These are phyloP conservation scores for Tricholoma hemisulphureum DNA, from an alignment of 768 basidiomycete genomes.

Conservation along the genomic window DNA sequence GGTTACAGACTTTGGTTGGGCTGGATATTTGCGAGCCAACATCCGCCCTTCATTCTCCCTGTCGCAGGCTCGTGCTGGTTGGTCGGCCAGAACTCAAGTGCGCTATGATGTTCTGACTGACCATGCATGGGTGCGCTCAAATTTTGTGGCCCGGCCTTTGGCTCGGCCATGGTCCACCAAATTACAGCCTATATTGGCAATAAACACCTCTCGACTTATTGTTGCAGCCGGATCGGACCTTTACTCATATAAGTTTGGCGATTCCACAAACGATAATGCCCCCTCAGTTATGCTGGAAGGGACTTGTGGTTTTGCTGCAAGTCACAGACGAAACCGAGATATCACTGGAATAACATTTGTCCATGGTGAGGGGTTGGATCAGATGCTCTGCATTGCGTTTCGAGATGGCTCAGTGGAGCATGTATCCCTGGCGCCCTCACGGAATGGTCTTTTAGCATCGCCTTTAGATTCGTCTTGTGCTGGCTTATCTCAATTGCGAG, in stretches of 20 bases:
- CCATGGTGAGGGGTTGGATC: slow-evolving; percentile 42
- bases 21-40: slow-evolving; percentile 46
- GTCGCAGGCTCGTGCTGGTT: slow-evolving; percentile 38
- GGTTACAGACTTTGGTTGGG: slow-evolving; percentile 67
- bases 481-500: slow-evolving; percentile 27
- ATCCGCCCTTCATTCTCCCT: slow-evolving; percentile 57
- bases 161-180: slow-evolving; percentile 57
- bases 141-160: slow-evolving; percentile 65
- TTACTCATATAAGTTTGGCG: slow-evolving; percentile 55
- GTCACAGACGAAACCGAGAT: slow-evolving; percentile 36
- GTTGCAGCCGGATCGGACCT: slow-evolving; percentile 59
- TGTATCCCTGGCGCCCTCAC: slow-evolving; percentile 27
- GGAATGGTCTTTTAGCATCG: slow-evolving; percentile 11
- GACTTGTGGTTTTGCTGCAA: slow-evolving; percentile 36
- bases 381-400: slow-evolving; percentile 54
- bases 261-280: slow-evolving; percentile 24
- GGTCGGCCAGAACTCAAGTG: slow-evolving; percentile 44
- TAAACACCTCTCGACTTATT: slow-evolving; percentile 53
- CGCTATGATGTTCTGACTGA: slow-evolving; percentile 56
- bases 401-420: slow-evolving; percentile 58
- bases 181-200: slow-evolving; percentile 54
- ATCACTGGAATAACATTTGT: slow-evolving; percentile 57
- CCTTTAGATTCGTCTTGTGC: slow-evolving; percentile 17
- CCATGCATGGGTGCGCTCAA: slow-evolving; percentile 45
- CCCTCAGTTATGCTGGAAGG: slow-evolving; percentile 52